phyloP scores from a whole-genome alignment of 2,329 filamentous ascomycete genomes.

The Coleophoma cylindrospora region DNA sequence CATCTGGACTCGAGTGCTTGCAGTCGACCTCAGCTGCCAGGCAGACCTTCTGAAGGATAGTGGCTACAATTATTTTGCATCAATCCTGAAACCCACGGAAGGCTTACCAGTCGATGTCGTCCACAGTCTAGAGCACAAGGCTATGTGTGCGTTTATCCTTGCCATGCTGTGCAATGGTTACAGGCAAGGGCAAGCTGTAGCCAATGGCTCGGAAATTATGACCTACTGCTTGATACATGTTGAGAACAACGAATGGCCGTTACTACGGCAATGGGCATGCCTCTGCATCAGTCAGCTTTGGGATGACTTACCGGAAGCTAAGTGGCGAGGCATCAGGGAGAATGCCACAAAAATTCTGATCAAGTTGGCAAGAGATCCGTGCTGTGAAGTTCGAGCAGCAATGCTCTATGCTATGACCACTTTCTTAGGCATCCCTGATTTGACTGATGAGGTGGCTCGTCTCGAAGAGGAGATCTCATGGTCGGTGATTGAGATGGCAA shows the following conservation, averaged over 20 bases:
- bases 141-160: conserved; percentile 98
- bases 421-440: conserved; percentile 87
- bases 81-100: conserved; percentile 80
- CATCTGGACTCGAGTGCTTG: conserved; percentile 94
- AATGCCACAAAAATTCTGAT: conserved; percentile 61
- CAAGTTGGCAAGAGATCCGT: conserved; percentile 78
- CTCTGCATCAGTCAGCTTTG: conserved; percentile 93
- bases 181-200: conserved; percentile 85
- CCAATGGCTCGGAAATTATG: conserved; percentile 86
- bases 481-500: conserved; percentile 84
- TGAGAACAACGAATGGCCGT: conserved; percentile 77
- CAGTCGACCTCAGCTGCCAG: conserved; percentile 91
- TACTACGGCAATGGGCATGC: conserved; percentile 92
- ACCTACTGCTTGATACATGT: conserved; percentile 81
- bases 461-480: conserved; percentile 89
- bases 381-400: conserved; percentile 87
- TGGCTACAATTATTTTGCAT: conserved; percentile 94
- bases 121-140: conserved; percentile 90
- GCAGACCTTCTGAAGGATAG: conserved; percentile 93
- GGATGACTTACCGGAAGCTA: conserved; percentile 85
- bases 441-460: conserved; percentile 84
- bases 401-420: conserved; percentile 92
- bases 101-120: conserved; percentile 66
- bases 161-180: conserved; percentile 97
- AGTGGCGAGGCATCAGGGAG: conserved; percentile 91